Evolutionary conservation across 257 asterid species (phyloP).

Genomic region (Oldenlandia corymbosa): DNA sequence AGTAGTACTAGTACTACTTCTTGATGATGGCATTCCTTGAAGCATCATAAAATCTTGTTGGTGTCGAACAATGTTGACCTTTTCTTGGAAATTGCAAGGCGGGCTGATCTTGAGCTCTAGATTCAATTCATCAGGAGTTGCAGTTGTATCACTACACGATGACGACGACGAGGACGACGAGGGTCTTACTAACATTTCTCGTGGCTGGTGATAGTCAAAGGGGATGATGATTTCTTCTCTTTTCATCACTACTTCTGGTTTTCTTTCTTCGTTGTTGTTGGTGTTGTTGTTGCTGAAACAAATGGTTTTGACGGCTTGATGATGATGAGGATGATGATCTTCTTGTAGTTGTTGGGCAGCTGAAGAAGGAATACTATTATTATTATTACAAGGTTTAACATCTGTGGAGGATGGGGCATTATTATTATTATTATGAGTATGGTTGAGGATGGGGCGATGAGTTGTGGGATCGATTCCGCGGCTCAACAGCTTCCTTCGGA

Average conservation of each 20-base stretch:
- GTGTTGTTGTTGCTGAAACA: conserved; percentile 31
- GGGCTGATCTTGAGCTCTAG: conserved; percentile 89
- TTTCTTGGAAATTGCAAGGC: conserved; percentile 41
- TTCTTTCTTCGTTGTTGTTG: neutral
- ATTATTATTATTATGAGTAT: too few relatives aligned
- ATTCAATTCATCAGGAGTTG: conserved; percentile 71
- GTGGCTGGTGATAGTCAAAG: too few relatives aligned
- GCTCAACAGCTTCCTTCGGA: conserved; percentile 68
- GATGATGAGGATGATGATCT: too few relatives aligned
- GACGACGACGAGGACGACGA: too few relatives aligned
- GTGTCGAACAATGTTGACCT: conserved; percentile 5
- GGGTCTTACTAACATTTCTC: too few relatives aligned
- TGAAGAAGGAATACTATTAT: too few relatives aligned
- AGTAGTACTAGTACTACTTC: conserved; percentile 1
- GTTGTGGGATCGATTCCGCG: conserved; percentile 80
- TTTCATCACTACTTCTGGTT: neutral
- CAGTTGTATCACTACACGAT: too few relatives aligned
- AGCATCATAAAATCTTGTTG: neutral
- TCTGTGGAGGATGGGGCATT: too few relatives aligned
- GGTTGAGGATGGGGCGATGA: conserved; percentile 57
- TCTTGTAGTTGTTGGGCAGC: too few relatives aligned
- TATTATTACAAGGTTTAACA: too few relatives aligned
- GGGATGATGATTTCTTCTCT: conserved; percentile 17
- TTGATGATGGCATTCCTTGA: too few relatives aligned
- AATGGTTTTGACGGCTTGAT: conserved; percentile 27